Conservation (phyloP, 2,329 filamentous ascomycete genomes). For the Didymella arachidicola region DNA sequence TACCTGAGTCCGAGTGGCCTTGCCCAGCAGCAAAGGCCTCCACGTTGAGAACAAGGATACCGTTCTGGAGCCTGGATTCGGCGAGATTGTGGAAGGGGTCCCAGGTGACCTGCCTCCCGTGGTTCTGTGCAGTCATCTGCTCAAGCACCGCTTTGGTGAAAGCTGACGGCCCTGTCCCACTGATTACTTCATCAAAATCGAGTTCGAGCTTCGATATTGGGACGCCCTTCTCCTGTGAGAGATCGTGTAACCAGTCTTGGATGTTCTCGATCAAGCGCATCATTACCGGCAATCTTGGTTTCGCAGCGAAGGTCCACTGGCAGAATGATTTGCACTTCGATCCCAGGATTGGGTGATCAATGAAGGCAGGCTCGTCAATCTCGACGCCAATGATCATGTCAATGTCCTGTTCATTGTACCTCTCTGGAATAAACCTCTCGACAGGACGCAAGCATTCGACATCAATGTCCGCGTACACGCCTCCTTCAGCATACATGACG, state of each 20-base stretch:
- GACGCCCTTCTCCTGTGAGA: constrained; percentile 66
- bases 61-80: constrained; percentile 70
- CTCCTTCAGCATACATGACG: constrained; percentile 72
- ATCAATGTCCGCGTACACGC: constrained; percentile 67
- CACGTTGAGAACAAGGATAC: constrained; percentile 72
- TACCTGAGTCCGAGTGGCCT: constrained; percentile 76
- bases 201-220: constrained; percentile 68
- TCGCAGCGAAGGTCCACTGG: constrained; percentile 78
- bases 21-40: constrained; percentile 77
- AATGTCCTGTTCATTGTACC: constrained; percentile 69
- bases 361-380: constrained; percentile 73
- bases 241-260: constrained; percentile 68
- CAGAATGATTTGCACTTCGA: constrained; percentile 75
- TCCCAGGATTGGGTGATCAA: constrained; percentile 69
- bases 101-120: constrained; percentile 64
- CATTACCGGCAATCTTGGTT: constrained; percentile 73
- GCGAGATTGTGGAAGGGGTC: constrained; percentile 69
- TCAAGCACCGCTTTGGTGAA: constrained; percentile 71
- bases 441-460: constrained; percentile 64
- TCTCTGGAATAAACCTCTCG: constrained; percentile 67
- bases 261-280: constrained; percentile 73
- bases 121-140: constrained; percentile 64
- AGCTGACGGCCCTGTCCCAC: constrained; percentile 74
- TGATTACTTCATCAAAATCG: constrained; percentile 76
- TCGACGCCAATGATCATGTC: constrained; percentile 75